A percentile compares a stretch with the other conserved stretches of the same genome.
phyloP scores from a whole-genome alignment of 345 rosid genomes.

The Eutrema heterophyllum region DNA sequence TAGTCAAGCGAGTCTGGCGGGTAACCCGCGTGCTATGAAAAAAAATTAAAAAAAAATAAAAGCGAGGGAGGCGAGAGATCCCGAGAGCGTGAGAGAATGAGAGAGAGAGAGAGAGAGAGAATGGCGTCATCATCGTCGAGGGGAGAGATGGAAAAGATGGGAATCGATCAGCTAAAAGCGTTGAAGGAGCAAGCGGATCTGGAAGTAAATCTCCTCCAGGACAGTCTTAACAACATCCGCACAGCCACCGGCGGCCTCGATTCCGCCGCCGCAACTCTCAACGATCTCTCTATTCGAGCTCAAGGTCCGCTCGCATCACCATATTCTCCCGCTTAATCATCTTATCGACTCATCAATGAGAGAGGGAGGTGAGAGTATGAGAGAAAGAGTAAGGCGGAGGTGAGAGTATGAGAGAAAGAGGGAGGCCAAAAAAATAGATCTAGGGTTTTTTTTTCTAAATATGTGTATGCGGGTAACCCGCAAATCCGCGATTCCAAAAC shows the following conservation, averaged over 20 bases:
- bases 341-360: not conserved
- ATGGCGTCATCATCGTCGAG: conserved; percentile 43
- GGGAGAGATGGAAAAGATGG: conserved; percentile 73
- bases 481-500: too few relatives aligned
- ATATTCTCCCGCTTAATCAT: not conserved
- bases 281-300: conserved; percentile 76
- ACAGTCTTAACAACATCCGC: conserved; percentile 93
- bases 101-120: conserved; percentile 3
- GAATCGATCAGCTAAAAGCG: conserved; percentile 81
- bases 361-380: too few relatives aligned
- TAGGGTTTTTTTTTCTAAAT: too few relatives aligned
- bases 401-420: too few relatives aligned
- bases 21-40: too few relatives aligned
- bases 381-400: too few relatives aligned
- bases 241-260: conserved; percentile 87
- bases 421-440: too few relatives aligned
- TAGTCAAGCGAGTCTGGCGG: too few relatives aligned
- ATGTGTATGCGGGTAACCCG: too few relatives aligned
- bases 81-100: too few relatives aligned
- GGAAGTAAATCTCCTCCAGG: conserved; percentile 89
- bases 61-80: too few relatives aligned
- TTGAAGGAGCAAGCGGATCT: conserved; percentile 83
- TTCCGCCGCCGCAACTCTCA: conserved; percentile 67
- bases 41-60: too few relatives aligned
- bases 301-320: conserved; percentile 36